phyloP scores from a whole-genome alignment of 805 yeast species.

The Ogataea ramenticola region DNA sequence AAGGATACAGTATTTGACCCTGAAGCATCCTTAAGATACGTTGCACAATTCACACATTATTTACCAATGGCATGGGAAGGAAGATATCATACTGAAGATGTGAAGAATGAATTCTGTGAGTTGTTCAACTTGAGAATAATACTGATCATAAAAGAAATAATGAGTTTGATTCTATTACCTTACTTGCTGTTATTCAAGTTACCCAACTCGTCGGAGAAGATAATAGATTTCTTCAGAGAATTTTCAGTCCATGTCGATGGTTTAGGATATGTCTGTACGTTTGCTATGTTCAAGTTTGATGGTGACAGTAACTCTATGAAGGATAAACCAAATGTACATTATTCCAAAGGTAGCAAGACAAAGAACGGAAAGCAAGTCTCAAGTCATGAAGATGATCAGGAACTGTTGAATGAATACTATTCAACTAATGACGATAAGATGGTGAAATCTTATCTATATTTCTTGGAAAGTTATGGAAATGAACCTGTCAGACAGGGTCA shows the following conservation, averaged over 20 bases:
- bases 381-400: slow-evolving; percentile 18
- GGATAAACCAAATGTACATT: slow-evolving; percentile 19
- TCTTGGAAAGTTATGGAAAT: slow-evolving; percentile 74
- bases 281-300: slow-evolving; percentile 86
- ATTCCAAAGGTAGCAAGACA: slow-evolving; percentile 11
- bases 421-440: slow-evolving; percentile 71
- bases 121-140: slow-evolving; percentile 69
- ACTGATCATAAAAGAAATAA: slow-evolving; percentile 66
- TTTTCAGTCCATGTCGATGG: slow-evolving; percentile 90
- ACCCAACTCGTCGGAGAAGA: slow-evolving; percentile 63
- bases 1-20: slow-evolving; percentile 73
- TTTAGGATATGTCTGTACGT: slow-evolving; percentile 87
- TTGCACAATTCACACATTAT: slow-evolving; percentile 85
- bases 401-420: slow-evolving; percentile 32
- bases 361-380: slow-evolving; percentile 8
- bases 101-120: slow-evolving; percentile 74
- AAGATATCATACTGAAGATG: slow-evolving; percentile 73
- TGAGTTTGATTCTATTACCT: slow-evolving; percentile 80
- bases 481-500: slow-evolving; percentile 21
- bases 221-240: slow-evolving; percentile 88
- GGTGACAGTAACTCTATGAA: slow-evolving; percentile 28
- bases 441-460: slow-evolving; percentile 85
- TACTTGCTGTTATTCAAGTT: slow-evolving; percentile 82
- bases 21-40: slow-evolving; percentile 72
- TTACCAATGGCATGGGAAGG: slow-evolving; percentile 85